phyloP scores from a whole-genome alignment of 164 flowering plant species.

The Pachysandra terminalis region DNA sequence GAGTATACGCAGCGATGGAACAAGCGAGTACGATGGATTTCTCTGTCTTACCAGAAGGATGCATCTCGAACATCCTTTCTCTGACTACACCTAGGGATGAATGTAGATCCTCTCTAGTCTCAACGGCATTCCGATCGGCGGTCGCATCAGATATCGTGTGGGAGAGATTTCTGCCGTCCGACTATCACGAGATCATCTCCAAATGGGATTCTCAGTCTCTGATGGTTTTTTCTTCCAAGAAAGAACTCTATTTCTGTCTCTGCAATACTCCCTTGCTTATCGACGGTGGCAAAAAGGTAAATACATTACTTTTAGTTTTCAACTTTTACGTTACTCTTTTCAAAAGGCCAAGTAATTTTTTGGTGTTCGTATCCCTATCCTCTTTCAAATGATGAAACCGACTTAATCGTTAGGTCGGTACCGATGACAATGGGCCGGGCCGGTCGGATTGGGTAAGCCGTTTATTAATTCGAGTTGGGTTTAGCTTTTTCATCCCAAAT shows the following conservation, averaged over 20 bases:
- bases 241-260: slow-evolving; percentile 31
- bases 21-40: not conserved
- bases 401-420: no score
- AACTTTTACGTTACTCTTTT: no score
- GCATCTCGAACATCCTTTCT: slow-evolving; percentile 26
- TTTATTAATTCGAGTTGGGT: no score
- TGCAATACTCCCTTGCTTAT: slow-evolving; percentile 25
- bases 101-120: slow-evolving; percentile 27
- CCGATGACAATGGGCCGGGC: no score
- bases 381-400: no score
- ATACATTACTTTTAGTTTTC: not conserved
- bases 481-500: no score
- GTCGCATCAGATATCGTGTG: slow-evolving; percentile 37
- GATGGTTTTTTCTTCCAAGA: slow-evolving; percentile 26
- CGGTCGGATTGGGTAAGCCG: no score
- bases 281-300: slow-evolving; percentile 39
- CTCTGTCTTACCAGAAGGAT: slow-evolving; percentile 30
- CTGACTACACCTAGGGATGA: slow-evolving; percentile 41
- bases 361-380: no score
- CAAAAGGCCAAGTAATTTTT: no score
- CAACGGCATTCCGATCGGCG: slow-evolving; percentile 26
- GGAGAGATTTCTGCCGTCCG: slow-evolving; percentile 38
- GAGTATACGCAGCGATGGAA: not conserved
- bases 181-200: slow-evolving; percentile 25
- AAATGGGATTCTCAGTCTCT: not conserved